A percentile compares a stretch with the other conserved stretches of the same genome.
phyloP scores from a whole-genome alignment of 2,329 filamentous ascomycete species.

The Lasiodiplodia theobromae region DNA sequence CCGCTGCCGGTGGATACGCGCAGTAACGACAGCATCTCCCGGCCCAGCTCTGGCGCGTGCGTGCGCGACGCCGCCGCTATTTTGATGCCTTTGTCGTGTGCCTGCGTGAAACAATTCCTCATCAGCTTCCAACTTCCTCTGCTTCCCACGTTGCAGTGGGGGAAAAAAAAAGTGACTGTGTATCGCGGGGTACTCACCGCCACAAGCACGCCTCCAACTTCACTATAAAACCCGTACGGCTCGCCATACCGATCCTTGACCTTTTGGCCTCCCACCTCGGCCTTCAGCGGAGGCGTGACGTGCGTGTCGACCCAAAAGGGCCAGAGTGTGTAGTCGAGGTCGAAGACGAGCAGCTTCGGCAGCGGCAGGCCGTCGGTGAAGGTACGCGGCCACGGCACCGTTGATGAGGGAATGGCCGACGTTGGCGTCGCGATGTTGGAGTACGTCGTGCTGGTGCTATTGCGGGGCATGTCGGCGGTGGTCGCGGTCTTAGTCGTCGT shows the following conservation, averaged over 20 bases:
- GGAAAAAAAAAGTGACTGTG: neutral
- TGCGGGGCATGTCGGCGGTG: conserved; percentile 41
- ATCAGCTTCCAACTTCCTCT: neutral
- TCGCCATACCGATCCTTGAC: conserved; percentile 61
- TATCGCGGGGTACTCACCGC: conserved; percentile 39
- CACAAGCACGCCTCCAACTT: conserved; percentile 51
- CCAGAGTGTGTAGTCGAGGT: conserved; percentile 99
- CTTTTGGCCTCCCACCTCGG: conserved; percentile 48
- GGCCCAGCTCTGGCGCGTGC: conserved; percentile 76
- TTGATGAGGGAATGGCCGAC: conserved; percentile 45
- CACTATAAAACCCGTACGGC: conserved; percentile 55
- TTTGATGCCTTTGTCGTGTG: conserved; percentile 54
- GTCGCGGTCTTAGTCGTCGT: neutral
- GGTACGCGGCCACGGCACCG: conserved; percentile 56
- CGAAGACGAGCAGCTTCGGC: conserved; percentile 86
- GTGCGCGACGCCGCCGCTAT: conserved; percentile 84
- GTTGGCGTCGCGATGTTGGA: conserved; percentile 37
- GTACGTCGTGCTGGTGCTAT: conserved; percentile 32
- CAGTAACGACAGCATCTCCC: conserved; percentile 80
- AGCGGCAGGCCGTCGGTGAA: conserved; percentile 74
- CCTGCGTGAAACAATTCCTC: neutral
- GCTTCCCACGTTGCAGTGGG: neutral
- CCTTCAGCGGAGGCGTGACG: conserved; percentile 75
- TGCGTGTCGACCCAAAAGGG: conserved; percentile 98
- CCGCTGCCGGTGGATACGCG: conserved; percentile 61